Evolutionary conservation across 495 filamentous ascomycete species (phyloP), one percentile per base, ranked within the genome.

Genomic region (Lophiotrema nucula): DNA sequence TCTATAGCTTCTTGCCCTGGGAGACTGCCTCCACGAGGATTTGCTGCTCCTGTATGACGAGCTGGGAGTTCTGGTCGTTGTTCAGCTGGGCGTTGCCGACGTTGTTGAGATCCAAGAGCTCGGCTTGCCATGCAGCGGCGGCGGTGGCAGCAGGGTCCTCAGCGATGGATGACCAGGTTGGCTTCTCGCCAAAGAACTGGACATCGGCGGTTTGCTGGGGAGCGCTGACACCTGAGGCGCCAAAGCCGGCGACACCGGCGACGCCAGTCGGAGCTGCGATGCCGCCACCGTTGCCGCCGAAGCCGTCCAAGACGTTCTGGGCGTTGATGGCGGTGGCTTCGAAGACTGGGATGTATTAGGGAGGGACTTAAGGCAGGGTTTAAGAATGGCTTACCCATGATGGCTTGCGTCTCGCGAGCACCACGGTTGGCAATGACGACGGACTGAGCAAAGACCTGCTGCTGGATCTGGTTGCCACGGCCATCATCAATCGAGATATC

Each of bases 381-480:
- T 24, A 26, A 19, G n/a, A 42, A 28, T 28, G 38, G 8, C 64
- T 47, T 52, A 67, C 64, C 37, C 58, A 62, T 58, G 27, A 67
- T 28, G 37, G 64, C 56, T 19, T 63, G 13, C 31, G 59, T 63
- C 5, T 33, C 5, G n/a, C 27, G 15, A n/a, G n/a, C 16, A 2
- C 64, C 64, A 35, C 47, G 48, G 45, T 67, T 67, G 24, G 64
- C 64, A 35, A 63, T 47, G 35, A 59, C 23, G 11, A 27, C 45
- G 16, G 53, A 59, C 58, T 62, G 54, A 2, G 64, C 64, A 49
- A 62, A 67, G 39, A 67, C 23, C 1, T 35, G 0, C 54, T 53
- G n/a, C 18, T 56, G 26, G 51, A 62, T 15, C 21, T 37, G 26
- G 33, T 57, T 56, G 12, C 60, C 64, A 13, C 13, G 22, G 21